Percentiles rank a stretch among this genome's conserved stretches.
Evolutionary conservation across 2,329 filamentous ascomycete species (phyloP).

Genomic region (Diaporthe longicolla): DNA sequence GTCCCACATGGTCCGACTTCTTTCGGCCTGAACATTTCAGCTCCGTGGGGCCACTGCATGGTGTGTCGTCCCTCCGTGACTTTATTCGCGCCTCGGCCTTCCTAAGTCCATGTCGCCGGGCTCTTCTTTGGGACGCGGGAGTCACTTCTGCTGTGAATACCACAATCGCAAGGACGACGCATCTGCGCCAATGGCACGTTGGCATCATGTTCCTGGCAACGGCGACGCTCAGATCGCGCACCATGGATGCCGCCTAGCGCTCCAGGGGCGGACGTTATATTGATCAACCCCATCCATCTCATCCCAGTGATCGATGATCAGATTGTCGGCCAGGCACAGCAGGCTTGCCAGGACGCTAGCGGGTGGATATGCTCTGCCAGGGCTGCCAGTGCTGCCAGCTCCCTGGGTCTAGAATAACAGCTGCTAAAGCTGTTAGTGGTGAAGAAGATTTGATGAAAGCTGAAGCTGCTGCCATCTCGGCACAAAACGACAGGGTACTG

Average conservation of each 20-base stretch:
- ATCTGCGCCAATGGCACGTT: background rate
- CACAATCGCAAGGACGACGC: background rate
- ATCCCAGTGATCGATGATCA: conserved; percentile 3
- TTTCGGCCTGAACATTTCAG: conserved; percentile 12
- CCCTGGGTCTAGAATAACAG: background rate
- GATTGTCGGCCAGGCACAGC: conserved; percentile 8
- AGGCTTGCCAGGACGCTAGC: background rate
- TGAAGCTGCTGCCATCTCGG: conserved; percentile 2
- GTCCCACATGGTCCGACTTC: conserved; percentile 5
- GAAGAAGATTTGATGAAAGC: conserved; percentile 9
- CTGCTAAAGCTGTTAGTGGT: background rate
- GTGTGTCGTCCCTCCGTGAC: too few species aligned
- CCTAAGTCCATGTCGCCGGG: background rate
- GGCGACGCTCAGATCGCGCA: conserved; percentile 16
- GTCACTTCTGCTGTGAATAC: background rate
- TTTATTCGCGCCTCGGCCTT: background rate
- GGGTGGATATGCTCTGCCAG: background rate
- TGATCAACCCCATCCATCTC: conserved; percentile 8
- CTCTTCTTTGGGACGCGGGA: background rate
- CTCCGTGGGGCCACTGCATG: background rate
- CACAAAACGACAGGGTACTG: background rate
- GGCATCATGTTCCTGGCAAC: conserved; percentile 24
- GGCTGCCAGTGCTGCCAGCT: background rate
- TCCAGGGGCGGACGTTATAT: conserved; percentile 11
- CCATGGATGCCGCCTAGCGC: background rate